phyloP scores from a whole-genome alignment of 345 rosid species.

The Combretum micranthum region DNA sequence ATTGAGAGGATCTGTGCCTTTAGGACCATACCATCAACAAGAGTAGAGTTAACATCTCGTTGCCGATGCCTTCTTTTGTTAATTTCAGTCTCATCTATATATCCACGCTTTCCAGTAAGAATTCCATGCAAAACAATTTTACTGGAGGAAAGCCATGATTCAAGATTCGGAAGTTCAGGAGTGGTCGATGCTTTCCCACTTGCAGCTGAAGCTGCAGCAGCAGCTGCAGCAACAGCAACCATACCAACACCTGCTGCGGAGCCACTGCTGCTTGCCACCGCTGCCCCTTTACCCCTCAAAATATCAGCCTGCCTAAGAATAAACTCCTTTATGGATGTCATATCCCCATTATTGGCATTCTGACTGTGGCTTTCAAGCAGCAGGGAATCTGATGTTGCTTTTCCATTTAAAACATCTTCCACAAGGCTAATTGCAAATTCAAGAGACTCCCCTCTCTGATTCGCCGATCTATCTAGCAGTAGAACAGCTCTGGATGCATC shows the following conservation, averaged over 20 bases:
- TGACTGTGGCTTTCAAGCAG: conserved; percentile 63
- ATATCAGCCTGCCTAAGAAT: conserved; percentile 60
- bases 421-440: conserved; percentile 61
- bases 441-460: conserved; percentile 53
- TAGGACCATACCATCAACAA: conserved; percentile 39
- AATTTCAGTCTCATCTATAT: conserved; percentile 39
- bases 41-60: conserved; percentile 27
- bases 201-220: conserved; percentile 76
- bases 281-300: conserved; percentile 76
- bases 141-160: conserved; percentile 60
- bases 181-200: conserved; percentile 43
- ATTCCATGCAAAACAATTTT: conserved; percentile 44
- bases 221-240: conserved; percentile 89
- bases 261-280: conserved; percentile 36
- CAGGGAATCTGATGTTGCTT: conserved; percentile 61
- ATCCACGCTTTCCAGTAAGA: conserved; percentile 44
- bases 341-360: conserved; percentile 53
- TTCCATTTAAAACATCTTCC: conserved; percentile 72
- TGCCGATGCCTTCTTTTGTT: conserved; percentile 52
- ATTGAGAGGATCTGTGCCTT: conserved; percentile 42
- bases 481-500: conserved; percentile 75
- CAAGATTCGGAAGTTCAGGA: conserved; percentile 65
- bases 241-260: conserved; percentile 64
- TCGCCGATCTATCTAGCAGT: conserved; percentile 42
- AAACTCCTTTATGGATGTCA: conserved; percentile 62